Evolutionary conservation across 73 alveolate genomes (phyloP).

Genomic region (Durusdinium trenchii): DNA sequence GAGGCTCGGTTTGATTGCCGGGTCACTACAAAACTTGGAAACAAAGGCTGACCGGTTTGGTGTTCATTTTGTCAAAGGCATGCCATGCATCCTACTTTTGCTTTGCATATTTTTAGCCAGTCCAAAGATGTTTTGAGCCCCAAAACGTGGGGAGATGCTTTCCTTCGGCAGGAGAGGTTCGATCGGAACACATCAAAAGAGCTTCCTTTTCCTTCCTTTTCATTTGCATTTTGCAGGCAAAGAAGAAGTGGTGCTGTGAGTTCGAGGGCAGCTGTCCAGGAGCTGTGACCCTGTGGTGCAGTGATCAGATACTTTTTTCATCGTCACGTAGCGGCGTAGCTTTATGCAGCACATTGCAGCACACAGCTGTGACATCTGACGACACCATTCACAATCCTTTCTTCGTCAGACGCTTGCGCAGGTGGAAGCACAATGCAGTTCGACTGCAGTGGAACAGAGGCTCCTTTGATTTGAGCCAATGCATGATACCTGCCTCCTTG

Average conservation of each 20-base stretch:
- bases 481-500: too few relatives aligned
- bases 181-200: too few relatives aligned
- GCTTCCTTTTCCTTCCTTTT: too few relatives aligned
- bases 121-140: not conserved
- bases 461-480: not conserved
- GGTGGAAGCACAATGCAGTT: not conserved
- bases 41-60: too few relatives aligned
- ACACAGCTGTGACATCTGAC: not conserved
- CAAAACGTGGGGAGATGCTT: too few relatives aligned
- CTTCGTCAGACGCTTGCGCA: not conserved
- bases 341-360: not conserved
- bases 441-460: conserved; percentile 61
- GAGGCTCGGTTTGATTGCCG: not conserved
- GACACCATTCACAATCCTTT: not conserved
- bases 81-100: not conserved
- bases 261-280: conserved; percentile 38
- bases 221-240: not conserved
- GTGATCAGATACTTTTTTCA: not conserved
- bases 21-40: too few relatives aligned
- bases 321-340: not conserved
- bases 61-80: not conserved
- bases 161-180: too few relatives aligned
- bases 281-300: not conserved
- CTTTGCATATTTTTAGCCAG: not conserved
- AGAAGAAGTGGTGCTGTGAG: conserved; percentile 39